Evolutionary conservation across 1,139 yeast genomes (phyloP), one percentile per base, ranked within the genome.

Genomic region (Yamadazyma diospyri): DNA sequence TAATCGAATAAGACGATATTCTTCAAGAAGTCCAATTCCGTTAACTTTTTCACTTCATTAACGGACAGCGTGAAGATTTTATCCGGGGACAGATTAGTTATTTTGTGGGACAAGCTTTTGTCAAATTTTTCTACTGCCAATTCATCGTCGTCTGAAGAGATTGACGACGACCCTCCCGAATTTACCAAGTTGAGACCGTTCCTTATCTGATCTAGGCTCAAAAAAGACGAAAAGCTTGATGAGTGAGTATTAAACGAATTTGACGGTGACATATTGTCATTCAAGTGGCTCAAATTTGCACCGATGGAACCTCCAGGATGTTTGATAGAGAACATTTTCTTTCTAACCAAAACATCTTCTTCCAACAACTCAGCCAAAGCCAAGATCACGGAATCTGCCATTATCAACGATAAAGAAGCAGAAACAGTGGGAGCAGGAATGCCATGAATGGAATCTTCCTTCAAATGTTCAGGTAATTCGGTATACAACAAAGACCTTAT

Each of bases 301-400:
- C 95, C 95, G 47, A 87, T 86, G 2, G 94, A 84, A 16, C 96
- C 96, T 21, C 95, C 95, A 2, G 96, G 96, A 50, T 87, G 96
- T 50, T 81, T 73, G 40, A 70, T 70, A 6, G 83, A 78, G 55
- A 87, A 87, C 30, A 69, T 55, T 37, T 56, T 62, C 41, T 69
- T 71, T 32, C 95, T 64, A 39, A 69, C 64, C 25, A 61, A 54
- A 24, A 66, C 59, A 48, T 83, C 87, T 5, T 61, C 63, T 38
- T 79, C 80, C 32, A 81, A 69, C 53, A 80, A 55, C 49, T 86
- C 94, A 31, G 81, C 73, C 19, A 87, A 59, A 0, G 94, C 82
- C 34, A 87, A 70, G 21, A 84, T 74, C 14, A 83, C 74, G 1
- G 94, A 85, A 51, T 87, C 96, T 4, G 94, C 85, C 28, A 87